These are phyloP conservation scores for Globisporangium parvum DNA, from an alignment of 352 stramenopile genomes.

Conservation along the genomic window DNA sequence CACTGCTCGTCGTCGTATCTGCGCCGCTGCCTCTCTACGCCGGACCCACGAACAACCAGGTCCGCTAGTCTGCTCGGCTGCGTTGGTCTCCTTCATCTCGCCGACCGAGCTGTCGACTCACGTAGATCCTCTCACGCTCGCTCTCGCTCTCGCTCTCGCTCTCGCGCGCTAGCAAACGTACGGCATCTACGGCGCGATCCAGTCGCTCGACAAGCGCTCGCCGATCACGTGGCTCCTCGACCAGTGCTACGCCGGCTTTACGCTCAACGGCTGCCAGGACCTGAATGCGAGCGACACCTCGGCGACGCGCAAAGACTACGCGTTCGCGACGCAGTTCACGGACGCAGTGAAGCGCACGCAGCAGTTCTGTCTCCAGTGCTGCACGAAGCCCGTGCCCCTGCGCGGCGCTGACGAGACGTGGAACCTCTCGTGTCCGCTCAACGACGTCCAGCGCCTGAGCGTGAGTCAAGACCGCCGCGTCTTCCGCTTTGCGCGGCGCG, in stretches of 20 bases:
- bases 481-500: constrained; percentile 54
- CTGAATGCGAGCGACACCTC: constrained; percentile 34
- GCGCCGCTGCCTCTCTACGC: too few relatives aligned
- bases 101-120: too few relatives aligned
- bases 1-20: too few relatives aligned
- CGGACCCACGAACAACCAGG: too few relatives aligned
- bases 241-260: constrained; percentile 59
- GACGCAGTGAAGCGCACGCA: constrained; percentile 27
- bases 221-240: constrained; percentile 30
- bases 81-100: not conserved
- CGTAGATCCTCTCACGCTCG: not conserved
- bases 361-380: constrained; percentile 71
- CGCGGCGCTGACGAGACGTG: constrained; percentile 62
- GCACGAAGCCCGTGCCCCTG: constrained; percentile 52
- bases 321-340: constrained; percentile 55
- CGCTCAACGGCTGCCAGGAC: constrained; percentile 51
- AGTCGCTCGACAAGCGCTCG: constrained; percentile 34
- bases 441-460: constrained; percentile 55
- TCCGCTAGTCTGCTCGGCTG: too few relatives aligned
- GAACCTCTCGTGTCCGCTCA: constrained; percentile 70
- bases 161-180: constrained; percentile 30
- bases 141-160: not conserved
- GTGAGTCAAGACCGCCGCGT: constrained; percentile 49
- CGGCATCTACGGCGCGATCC: constrained; percentile 54
- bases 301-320: constrained; percentile 33